Base-by-base conservation (phyloP, 768 basidiomycete species). In the Trametes coccinea region DNA sequence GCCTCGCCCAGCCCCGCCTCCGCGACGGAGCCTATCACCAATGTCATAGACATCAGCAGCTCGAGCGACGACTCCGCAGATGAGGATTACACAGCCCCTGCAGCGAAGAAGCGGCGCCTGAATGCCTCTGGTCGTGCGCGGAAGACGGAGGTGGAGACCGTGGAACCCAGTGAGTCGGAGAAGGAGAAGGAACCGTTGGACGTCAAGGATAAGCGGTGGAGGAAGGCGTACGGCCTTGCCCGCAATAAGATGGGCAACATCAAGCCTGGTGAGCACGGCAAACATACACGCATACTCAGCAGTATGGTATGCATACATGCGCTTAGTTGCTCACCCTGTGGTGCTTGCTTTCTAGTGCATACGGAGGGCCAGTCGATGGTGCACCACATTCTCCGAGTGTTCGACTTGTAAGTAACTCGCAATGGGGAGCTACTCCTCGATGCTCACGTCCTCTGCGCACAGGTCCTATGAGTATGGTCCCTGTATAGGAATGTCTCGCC, bases 391-490 rank as follows among this genome's bases (percentile, higher is more conserved):
- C 82, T 93, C 29, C 84, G 88, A 11, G 81, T 86, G n/a, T 93
- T 93, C 66, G 93, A 93, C 70, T 74, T 90, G 87, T 89, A 68
- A 56, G 68, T 64, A 11, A 37, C 11, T 5, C 11, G 34, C 11
- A 5, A 11, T 43, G 29, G 9, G 30, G 5, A 44, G 17, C n/a
- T n/a, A 58, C 30, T 5, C 34, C 47, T 30, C 16, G 33, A 48
- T 46, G n/a, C 22, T 22, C 45, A 6, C 8, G 16, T 17, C 9
- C 22, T 22, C 22, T 22, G 22, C 22, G 22, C 22, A 1, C 50
- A 92, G 90, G 71, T 83, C 86, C 2, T 89, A 88, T 59, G 85
- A 91, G 65, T 95, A 86, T 69, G 93, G 92, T 0, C 92, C 92
- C 2, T 92, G 88, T 65, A 76, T 88, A 22, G 90, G 92, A 0